Conservation (phyloP, 75 land plant genomes). For the Pinus albicaulis region DNA sequence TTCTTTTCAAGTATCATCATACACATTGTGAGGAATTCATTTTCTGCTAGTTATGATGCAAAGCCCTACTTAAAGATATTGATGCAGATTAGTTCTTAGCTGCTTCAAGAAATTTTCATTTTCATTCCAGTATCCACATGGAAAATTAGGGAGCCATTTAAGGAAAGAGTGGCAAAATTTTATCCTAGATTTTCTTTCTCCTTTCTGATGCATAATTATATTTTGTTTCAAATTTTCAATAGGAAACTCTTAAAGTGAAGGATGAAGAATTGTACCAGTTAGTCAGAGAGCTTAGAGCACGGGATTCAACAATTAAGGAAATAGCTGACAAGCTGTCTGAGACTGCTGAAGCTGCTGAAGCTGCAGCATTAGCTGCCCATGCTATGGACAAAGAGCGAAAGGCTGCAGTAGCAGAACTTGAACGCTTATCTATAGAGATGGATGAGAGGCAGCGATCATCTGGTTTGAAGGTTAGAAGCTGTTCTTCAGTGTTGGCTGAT, state of each 20-base stretch:
- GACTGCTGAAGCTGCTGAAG: conserved; percentile 96
- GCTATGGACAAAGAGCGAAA: conserved; percentile 83
- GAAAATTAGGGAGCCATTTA: background rate
- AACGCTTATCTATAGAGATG: conserved; percentile 53
- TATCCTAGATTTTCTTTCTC: background rate
- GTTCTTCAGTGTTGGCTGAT: background rate
- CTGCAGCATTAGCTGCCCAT: conserved; percentile 92
- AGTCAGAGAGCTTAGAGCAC: conserved; percentile 76
- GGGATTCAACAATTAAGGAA: conserved; percentile 92
- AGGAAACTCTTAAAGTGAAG: conserved; percentile 95
- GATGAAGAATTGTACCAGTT: conserved; percentile 93
- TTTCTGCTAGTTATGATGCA: background rate
- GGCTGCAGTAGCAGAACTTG: conserved; percentile 62
- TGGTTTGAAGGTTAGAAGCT: conserved; percentile 40
- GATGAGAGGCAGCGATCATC: conserved; percentile 39
- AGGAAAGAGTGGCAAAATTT: background rate
- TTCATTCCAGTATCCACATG: background rate
- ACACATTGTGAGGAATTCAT: background rate
- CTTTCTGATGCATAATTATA: background rate
- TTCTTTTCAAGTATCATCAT: background rate
- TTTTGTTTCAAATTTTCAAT: background rate
- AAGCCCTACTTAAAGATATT: background rate
- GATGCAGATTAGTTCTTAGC: background rate
- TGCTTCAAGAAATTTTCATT: background rate
- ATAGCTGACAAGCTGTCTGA: conserved; percentile 92